Evolutionary conservation across 2,329 filamentous ascomycete genomes (phyloP), one percentile per base, ranked within the genome.

Genomic region (Colletotrichum lindemuthianum): DNA sequence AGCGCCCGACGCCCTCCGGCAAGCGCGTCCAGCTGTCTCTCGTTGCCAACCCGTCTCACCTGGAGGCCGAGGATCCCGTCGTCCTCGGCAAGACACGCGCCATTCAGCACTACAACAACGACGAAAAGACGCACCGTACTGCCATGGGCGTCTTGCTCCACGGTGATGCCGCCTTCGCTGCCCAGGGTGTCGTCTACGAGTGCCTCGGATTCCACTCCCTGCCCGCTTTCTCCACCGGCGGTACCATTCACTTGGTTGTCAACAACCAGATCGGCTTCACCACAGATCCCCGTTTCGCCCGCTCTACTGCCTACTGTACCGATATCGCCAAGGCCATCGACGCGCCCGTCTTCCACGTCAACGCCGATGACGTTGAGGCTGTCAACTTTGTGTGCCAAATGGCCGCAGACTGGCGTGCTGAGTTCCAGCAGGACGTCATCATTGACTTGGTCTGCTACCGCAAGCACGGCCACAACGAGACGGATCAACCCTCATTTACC

Each of bases 221-320:
- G 41, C 96, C 96, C 36, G 92, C 92, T 71, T 99, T 97, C 83
- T 97, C 96, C 52, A 98, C 96, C 58, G 96, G 96, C 73, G 96
- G 96, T 75, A 99, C 96, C 63, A 92, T 99, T 72, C 96, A 99
- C 81, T 86, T 99, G 70, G 90, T 99, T 65, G 95, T 98, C 72
- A 99, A 99, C 88, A 99, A 99, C 87, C 96, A 99, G 86, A 99
- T 99, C 78, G 96, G 96, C 79, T 99, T 99, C 86, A 99, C 96
- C 58, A 99, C 96, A 24, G 96, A 99, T 76, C 96, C 96, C 70
- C 93, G 96, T 75, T 99, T 97, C 79, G 91, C 96, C 72, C 93
- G 96, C 72, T 99, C 96, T 16, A 99, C 96, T 53, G 92, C 96
- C 48, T 99, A 99, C 88, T 99, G 96, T 83, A 98, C 96, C 47